phyloP scores from a whole-genome alignment of 495 filamentous ascomycete genomes.

The Trichoderma gamsii region DNA sequence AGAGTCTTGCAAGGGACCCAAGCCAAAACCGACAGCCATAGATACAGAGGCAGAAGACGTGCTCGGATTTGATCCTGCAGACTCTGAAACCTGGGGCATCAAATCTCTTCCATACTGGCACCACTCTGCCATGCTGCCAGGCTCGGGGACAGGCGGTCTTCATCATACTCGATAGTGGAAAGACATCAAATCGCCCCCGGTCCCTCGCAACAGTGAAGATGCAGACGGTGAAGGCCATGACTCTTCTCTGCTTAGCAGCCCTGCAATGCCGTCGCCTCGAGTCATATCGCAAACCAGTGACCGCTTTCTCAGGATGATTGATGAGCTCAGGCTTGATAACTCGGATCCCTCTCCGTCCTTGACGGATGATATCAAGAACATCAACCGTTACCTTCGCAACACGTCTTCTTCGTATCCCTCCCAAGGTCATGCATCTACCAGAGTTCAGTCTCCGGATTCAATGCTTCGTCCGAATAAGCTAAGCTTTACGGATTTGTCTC shows the following conservation, averaged over 20 bases:
- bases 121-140: background rate
- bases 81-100: background rate
- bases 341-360: background rate
- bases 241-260: background rate
- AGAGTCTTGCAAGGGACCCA: background rate
- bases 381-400: background rate
- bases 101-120: background rate
- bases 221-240: background rate
- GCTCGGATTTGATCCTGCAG: background rate
- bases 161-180: background rate
- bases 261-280: background rate
- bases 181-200: background rate
- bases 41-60: background rate
- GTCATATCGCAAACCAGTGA: background rate
- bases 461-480: background rate
- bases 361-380: background rate
- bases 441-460: slow-evolving; percentile 3
- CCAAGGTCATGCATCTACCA: background rate
- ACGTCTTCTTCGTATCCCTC: slow-evolving; percentile 9
- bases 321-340: background rate
- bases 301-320: background rate
- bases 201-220: background rate
- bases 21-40: background rate
- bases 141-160: background rate
- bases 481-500: background rate